A percentile compares a stretch with the other conserved stretches of the same genome.
Evolutionary conservation across 2,329 filamentous ascomycete species (phyloP).

Genomic region (Chrysoporthe deuterocubensis): DNA sequence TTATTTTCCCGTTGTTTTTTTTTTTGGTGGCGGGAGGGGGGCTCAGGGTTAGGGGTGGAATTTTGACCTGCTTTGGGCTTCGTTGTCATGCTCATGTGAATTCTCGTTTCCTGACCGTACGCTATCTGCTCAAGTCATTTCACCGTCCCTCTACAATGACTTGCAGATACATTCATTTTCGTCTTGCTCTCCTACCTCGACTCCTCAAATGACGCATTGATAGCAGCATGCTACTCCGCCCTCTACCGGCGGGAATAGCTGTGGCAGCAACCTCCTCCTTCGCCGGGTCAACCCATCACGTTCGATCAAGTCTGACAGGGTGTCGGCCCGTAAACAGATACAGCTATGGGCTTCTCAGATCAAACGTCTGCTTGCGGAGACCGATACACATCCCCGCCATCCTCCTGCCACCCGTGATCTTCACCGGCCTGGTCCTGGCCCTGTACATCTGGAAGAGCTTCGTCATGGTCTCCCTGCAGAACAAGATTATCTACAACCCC

Average conservation of each 20-base stretch:
- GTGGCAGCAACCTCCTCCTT: not conserved
- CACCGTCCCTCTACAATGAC: not conserved
- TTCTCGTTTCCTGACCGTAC: not conserved
- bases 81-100: not conserved
- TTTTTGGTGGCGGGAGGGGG: too few species aligned
- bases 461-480: constrained; percentile 78
- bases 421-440: constrained; percentile 65
- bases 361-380: constrained; percentile 31
- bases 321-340: not conserved
- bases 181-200: not conserved
- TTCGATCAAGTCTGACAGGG: not conserved
- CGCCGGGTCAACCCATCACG: constrained; percentile 30
- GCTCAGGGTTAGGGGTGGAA: too few species aligned
- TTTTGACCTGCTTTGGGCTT: not conserved
- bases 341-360: constrained; percentile 14
- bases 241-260: constrained; percentile 7
- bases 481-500: constrained; percentile 82
- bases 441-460: constrained; percentile 71
- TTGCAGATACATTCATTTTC: not conserved
- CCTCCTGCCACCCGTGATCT: constrained; percentile 69
- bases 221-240: constrained; percentile 27
- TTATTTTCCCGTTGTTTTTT: too few species aligned
- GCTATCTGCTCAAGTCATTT: not conserved
- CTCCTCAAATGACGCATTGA: constrained; percentile 2
- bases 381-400: constrained; percentile 44